A percentile compares a stretch with the other conserved stretches of the same genome.
Conservation (phyloP, 2,329 filamentous ascomycete species). For the Fusarium transvaalense region DNA sequence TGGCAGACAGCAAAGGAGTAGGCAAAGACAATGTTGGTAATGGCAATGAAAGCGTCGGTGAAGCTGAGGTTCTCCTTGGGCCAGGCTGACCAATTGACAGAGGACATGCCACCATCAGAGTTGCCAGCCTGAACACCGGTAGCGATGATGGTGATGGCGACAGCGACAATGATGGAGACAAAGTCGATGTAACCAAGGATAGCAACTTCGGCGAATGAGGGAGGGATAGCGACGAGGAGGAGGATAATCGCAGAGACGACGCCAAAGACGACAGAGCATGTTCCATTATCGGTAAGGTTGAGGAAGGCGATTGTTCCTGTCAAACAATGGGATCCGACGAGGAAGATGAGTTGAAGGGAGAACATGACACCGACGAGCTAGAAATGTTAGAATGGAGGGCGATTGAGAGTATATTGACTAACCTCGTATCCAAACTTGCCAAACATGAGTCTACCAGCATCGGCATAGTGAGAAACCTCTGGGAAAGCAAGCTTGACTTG, state of each 20-base stretch:
- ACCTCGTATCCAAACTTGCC: conserved; percentile 70
- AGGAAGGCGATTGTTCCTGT: conserved; percentile 78
- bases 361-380: conserved; percentile 70
- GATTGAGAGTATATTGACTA: background rate
- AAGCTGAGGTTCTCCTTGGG: conserved; percentile 61
- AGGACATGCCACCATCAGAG: conserved; percentile 49
- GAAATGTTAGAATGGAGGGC: background rate
- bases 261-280: conserved; percentile 61
- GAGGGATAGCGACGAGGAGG: conserved; percentile 60
- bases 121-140: conserved; percentile 63
- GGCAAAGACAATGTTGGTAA: conserved; percentile 78
- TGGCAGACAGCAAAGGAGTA: conserved; percentile 70
- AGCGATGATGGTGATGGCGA: conserved; percentile 75
- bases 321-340: conserved; percentile 78
- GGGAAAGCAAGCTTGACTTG: conserved; percentile 65
- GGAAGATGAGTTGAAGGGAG: conserved; percentile 74
- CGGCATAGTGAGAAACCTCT: conserved; percentile 73
- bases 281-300: conserved; percentile 68
- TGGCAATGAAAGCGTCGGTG: conserved; percentile 68
- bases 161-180: conserved; percentile 71
- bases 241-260: conserved; percentile 62
- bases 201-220: conserved; percentile 63
- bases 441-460: conserved; percentile 72
- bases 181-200: conserved; percentile 68
- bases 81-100: conserved; percentile 60